Evolutionary conservation across 441 rosid species (phyloP), one percentile per base, ranked within the genome.

Genomic region (Pelargonium citronellum): DNA sequence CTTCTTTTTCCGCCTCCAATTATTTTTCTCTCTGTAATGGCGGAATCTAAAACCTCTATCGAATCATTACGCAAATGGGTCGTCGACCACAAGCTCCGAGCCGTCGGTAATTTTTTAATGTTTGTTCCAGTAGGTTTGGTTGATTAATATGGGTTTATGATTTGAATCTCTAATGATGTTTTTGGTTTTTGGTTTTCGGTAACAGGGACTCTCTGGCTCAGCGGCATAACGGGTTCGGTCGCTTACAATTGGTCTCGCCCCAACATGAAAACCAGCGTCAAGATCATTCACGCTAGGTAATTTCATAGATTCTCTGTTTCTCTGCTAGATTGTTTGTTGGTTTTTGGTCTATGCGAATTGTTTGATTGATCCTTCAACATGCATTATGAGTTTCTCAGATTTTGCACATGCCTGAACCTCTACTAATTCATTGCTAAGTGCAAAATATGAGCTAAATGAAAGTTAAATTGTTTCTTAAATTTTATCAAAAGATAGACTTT

Each of bases 191-290:
- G 7, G 12, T 69, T n/a, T n/a, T n/a, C n/a, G n/a, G n/a, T n/a
- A 49, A 61, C 20, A 94, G 98, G 96, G 49, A 80, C 83, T 75
- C 78, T 93, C 57, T 93, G 98, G 98, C 92, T 91, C 24, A 84
- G 93, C 75, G 96, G 93, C 27, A 84, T 94, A 64, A 75, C 88
- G 55, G 97, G 97, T 57, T 91, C 96, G 44, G 80, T 91, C 67
- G 96, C 93, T 1, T 93, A 93, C 75, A 93, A 93, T 83, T 93
- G 98, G 97, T 89, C 98, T 12, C 89, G 82, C 69, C 97, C 97
- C 22, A 82, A 72, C 68, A 93, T 92, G 98, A 92, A 92, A 70
- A 87, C 98, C 72, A 91, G 97, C 79, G 97, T 92, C 78, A 84
- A 87, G 85, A 78, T 92, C 73, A 92, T 92, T 74, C 98, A 93